Conservation (phyloP, 169 alveolate genomes). For the Cyclospora cayetanensis region DNA sequence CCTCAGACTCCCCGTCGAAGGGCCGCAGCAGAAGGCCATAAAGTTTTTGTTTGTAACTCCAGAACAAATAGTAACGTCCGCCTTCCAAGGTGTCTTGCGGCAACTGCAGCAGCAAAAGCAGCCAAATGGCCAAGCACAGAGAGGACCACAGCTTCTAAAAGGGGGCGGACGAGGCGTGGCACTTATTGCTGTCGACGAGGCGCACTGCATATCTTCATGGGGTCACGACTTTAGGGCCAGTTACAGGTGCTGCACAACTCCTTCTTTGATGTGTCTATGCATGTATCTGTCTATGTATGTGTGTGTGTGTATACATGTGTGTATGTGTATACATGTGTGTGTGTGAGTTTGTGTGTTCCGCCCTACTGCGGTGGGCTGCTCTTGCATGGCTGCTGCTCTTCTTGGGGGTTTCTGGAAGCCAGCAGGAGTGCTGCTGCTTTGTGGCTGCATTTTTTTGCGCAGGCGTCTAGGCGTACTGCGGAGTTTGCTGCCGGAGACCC, state of each 20-base stretch:
- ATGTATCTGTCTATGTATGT: no score
- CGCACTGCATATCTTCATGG: conserved; percentile 99
- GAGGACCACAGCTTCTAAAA: conserved; percentile 61
- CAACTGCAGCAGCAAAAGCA: conserved; percentile 29
- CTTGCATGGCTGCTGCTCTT: neutral
- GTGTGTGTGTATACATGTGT: no score
- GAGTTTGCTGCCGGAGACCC: conserved; percentile 87
- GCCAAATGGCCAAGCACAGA: neutral
- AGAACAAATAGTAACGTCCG: conserved; percentile 46
- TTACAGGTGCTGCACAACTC: no score
- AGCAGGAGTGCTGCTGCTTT: neutral
- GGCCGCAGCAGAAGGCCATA: conserved; percentile 20
- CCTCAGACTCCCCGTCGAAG: neutral
- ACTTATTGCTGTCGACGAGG: conserved; percentile 98
- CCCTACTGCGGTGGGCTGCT: no score
- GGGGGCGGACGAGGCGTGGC: conserved; percentile 84
- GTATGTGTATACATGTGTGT: no score
- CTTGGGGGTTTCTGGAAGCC: neutral
- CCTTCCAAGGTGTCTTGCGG: conserved; percentile 50
- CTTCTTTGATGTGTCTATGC: no score
- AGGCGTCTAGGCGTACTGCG: conserved; percentile 83
- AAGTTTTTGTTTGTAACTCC: conserved; percentile 58
- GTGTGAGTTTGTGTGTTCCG: no score
- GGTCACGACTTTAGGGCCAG: conserved; percentile 99
- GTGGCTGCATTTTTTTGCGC: conserved; percentile 72